Evolutionary conservation across 305 asterid genomes (phyloP), one percentile per base, ranked within the genome.

Genomic region (Fraxinus greggii): DNA sequence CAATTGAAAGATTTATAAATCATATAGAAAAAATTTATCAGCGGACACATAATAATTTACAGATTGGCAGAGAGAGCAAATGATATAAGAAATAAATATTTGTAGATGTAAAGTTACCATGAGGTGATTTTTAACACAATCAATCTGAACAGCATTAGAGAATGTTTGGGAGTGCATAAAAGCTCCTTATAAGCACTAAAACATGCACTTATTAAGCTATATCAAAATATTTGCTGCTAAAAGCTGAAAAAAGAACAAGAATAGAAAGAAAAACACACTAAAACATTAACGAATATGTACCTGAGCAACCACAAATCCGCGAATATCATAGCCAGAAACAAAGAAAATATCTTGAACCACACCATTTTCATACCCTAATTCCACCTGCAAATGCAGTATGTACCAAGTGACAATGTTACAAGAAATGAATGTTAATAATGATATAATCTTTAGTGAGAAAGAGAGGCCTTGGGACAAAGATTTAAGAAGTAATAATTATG

Each of bases 271-370:
- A 42, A 28, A 63, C 76, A 28, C 45, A 79, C 54, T 59, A 70
- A 63, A 36, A 72, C 24, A 61, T 63, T 31, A 21, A 67, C 3
- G 84, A 84, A 86, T 42, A 75, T 56, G 79, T 87, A 94, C 99
- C 99, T 95, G 97, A 81, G 99, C 94, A 83, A 90, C 96, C 84
- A 95, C 99, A 91, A 86, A 79, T 81, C 98, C 99, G 78, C 90
- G 93, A 84, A 94, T 94, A 87, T 93, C 96, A 83, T 94, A 95
- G 78, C 99, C 99, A 65, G 96, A 87, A 83, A 90, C 91, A 86
- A 88, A 93, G 89, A 95, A 95, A 79, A 91, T 86, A 84, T 93
- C 97, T 84, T 89, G 92, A 72, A 92, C 92, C 87, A 89, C 81
- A 32, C 88, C 86, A 67, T 94, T 95, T 83, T 90, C 90, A 83